Evolutionary conservation across 257 asterid species (phyloP).

Genomic region (Haberlea rhodopensis): DNA sequence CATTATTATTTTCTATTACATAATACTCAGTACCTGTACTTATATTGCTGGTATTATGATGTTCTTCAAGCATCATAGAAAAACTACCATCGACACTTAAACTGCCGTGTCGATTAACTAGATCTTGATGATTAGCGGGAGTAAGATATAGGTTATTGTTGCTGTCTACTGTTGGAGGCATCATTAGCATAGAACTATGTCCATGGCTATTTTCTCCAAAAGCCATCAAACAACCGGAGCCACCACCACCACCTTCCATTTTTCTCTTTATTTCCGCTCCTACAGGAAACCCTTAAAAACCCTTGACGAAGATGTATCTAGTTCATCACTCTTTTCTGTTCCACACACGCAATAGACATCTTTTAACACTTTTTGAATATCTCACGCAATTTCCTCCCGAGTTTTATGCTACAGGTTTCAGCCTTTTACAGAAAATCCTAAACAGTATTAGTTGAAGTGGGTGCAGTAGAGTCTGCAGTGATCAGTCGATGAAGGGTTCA

Average conservation of each 20-base stretch:
- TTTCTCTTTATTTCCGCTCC: background rate
- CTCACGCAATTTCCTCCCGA: constrained; percentile 73
- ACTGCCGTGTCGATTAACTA: constrained; percentile 15
- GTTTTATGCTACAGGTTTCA: constrained; percentile 71
- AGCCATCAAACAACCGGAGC: constrained; percentile 44
- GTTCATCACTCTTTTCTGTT: constrained; percentile 21
- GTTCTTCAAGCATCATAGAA: constrained; percentile 40
- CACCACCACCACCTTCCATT: constrained; percentile 51
- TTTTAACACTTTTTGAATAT: constrained; percentile 27
- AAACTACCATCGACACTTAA: constrained; percentile 25
- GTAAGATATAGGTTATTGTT: constrained; percentile 39
- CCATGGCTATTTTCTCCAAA: constrained; percentile 54
- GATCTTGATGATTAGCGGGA: constrained; percentile 23
- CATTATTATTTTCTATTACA: constrained; percentile 51
- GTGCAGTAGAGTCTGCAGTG: constrained; percentile 13
- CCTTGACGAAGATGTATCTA: background rate
- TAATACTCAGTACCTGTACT: constrained; percentile 48
- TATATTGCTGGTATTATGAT: constrained; percentile 23
- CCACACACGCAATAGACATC: constrained; percentile 51
- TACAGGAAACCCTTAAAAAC: background rate
- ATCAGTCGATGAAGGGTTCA: background rate
- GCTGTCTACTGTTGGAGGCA: constrained; percentile 40
- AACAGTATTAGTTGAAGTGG: constrained; percentile 34
- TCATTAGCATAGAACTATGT: constrained; percentile 54
- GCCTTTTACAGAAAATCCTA: constrained; percentile 76